Evolutionary conservation across 2,329 filamentous ascomycete genomes (phyloP), one percentile per base, ranked within the genome.

Genomic region (Tolypocladium ophioglossoides): DNA sequence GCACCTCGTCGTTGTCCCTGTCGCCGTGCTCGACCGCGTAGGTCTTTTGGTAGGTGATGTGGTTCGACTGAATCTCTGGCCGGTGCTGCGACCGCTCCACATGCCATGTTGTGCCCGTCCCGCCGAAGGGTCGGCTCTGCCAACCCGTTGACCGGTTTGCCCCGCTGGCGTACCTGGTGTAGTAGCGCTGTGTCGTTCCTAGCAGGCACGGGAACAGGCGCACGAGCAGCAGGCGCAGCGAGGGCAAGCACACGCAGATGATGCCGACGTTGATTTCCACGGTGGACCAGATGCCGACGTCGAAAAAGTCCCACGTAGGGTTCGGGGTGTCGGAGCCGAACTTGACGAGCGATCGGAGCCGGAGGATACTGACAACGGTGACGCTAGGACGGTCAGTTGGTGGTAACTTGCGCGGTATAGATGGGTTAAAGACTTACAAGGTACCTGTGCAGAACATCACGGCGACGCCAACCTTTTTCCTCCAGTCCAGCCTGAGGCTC

Each of bases 401-500:
- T 22, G n/a, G 38, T 8, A 8, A 20, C n/a, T 14, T 16, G 16
- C n/a, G 16, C 10, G 12, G 0, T 11, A 12, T 11, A 35, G n/a
- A 6, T 2, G 34, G 24, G 38, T n/a, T 34, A 30, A 34, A 24
- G 24, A 68, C 71, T 63, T 59, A 72, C 71, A 76, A 74, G n/a
- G 70, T 64, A 9, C 78, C 77, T 12, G 79, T 69, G 20, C 69
- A 68, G 55, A 80, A 79, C 76, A 80, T 79, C 55, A 77, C 56
- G 8, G 66, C 66, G 3, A 79, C 71, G n/a, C 74, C 70, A 20
- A 74, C 40, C 64, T 77, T 80, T 64, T 76, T 78, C 59, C 70
- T 74, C 66, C 70, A 74, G 51, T 72, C 70, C 30, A 79, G 55
- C 3, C 72, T 69, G 4, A 80, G 66, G 0, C 63, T 54, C 27